Evolutionary conservation across 371 early-diverging fungal species (phyloP), one percentile per base, ranked within the genome.

Genomic region (Mucor piriformis): DNA sequence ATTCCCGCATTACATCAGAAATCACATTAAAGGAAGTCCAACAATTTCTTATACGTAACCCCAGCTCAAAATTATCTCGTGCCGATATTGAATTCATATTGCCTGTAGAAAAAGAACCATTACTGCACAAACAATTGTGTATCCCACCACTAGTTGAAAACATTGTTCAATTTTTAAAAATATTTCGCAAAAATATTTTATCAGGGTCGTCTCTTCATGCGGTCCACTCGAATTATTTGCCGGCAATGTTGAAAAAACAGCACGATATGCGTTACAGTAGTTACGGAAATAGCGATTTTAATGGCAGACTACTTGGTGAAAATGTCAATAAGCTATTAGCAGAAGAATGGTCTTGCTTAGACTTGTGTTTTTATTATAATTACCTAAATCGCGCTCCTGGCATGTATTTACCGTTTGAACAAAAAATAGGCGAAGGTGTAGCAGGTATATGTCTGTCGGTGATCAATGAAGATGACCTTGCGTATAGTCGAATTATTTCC

Each of bases 81-180:
- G 85, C 87, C 8, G 89, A 89, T 61, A 78, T 87, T 3, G 84
- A 89, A 15, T 89, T 87, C 35, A 83, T 89, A 42, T 59, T 89
- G 0, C 89, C 89, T 0, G 70, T 85, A n/a, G 74, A 82, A 42
- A 74, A 73, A 63, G 44, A 60, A 48, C 75, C 79, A 6, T 52
- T 70, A 32, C 54, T 68, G 1, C 73, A 66, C 10, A 71, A 71
- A 55, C 66, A 60, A 4, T 63, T 88, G 18, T 62, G 64, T 20
- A 69, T 91, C 21, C 91, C 90, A 7, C 50, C 46, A 3, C 49
- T 74, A 13, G 71, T 92, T 18, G 69, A 74, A 18, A 86, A 84
- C 34, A 83, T 82, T 5, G 72, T 70, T 48, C 77, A 88, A 0
- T 88, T 90, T 47, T 63, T 92, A 57, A 73, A 87, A 51, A 77